phyloP scores from a whole-genome alignment of 192 early-diverging fungal species.

The Linnemannia zychae region DNA sequence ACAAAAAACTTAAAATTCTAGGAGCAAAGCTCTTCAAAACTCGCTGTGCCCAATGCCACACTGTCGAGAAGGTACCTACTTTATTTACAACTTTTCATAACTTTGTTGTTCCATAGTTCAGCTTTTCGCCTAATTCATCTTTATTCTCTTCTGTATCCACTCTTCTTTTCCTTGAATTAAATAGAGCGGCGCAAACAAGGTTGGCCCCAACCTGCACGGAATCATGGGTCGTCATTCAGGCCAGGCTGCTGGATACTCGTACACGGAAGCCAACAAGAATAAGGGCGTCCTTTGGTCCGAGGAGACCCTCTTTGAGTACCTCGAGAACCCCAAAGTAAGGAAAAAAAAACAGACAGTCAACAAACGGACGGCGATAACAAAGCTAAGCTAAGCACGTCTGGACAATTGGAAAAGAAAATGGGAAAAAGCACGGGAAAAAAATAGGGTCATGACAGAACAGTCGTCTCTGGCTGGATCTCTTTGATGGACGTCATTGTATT shows the following conservation, averaged over 20 bases:
- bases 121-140: background rate
- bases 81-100: background rate
- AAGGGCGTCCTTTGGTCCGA: conserved; percentile 90
- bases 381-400: background rate
- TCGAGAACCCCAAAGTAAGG: conserved; percentile 95
- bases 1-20: background rate
- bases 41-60: conserved; percentile 98
- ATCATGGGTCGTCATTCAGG: conserved; percentile 93
- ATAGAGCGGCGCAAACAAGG: conserved; percentile 91
- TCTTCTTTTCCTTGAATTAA: background rate
- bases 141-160: background rate
- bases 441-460: background rate
- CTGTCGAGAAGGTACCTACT: conserved; percentile 74
- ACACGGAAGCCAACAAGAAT: conserved; percentile 93
- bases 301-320: conserved; percentile 94
- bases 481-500: background rate
- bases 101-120: background rate
- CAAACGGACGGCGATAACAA: background rate
- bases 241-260: conserved; percentile 86
- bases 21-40: conserved; percentile 88
- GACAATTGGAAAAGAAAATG: background rate
- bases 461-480: background rate
- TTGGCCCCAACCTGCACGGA: conserved; percentile 96
- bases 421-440: background rate
- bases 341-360: background rate